Base-by-base conservation (phyloP, 2,329 filamentous ascomycete species). In the Monilinia laxa region DNA sequence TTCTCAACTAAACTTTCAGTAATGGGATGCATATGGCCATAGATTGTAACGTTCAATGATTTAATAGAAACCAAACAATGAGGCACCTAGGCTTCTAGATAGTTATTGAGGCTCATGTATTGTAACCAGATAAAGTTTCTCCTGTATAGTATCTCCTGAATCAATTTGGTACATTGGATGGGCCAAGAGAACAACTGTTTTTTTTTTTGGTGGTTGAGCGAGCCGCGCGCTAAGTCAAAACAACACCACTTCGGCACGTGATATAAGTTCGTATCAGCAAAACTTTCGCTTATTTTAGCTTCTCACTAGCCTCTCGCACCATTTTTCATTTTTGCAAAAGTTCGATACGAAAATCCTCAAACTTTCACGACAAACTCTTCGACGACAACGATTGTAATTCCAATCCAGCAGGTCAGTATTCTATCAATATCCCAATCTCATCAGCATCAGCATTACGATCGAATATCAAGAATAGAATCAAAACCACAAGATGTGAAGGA, bases 401-500 rank as follows among this genome's bases (percentile, higher is more conserved):
- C 74, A 71, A 77, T 76, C 79, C 80, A 82, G 80, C 81, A 82
- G 81, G 81, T 82, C 71, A 81, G 80, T 81, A 74, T 25, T 49
- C 11, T 53, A 38, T 47, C 47, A 66, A 52, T 45, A 68, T 66
- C 14, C 56, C 38, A 35, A 38, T 65, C n/a, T 23, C 11, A 51
- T 52, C 16, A 25, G 18, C n/a, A 11, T 40, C 12, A 40, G 38
- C 16, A 42, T 38, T 16, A 59, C 55, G 31, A 60, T 60, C 25
- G 28, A 53, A n/a, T 55, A 54, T 62, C 49, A 38, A 63, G 55
- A 54, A 35, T 9, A 28, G 38, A 54, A 51, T 49, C 47, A 20
- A 47, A 55, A 38, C 31, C 64, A 62, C 57, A 55, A 55, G 49
- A 47, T 28, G 45, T 40, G 42, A 12, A 9, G 40, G 20, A 16